Base-by-base conservation (phyloP, 306 rosid genomes). In the Parietaria judaica region DNA sequence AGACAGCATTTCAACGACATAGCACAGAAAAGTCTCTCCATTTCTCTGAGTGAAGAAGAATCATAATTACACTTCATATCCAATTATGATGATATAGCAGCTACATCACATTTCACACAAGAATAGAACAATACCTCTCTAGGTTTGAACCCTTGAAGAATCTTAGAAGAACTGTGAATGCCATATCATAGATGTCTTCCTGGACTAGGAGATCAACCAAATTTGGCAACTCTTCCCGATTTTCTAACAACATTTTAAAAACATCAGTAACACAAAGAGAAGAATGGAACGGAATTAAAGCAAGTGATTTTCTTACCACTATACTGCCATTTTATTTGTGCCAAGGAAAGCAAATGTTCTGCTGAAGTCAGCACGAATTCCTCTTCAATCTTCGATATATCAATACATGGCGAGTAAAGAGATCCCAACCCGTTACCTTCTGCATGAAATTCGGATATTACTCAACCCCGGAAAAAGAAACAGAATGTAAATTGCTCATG, bases 301-400 rank as follows among this genome's bases (percentile, higher is more conserved):
- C 36, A 54, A 31, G 56, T 34, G 14, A 23, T 54, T 65, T 69
- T 49, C 31, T 85, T 79, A 85, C 98, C 96, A 61, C 86, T 65
- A 71, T 66, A 84, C 67, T 80, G 69, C 86, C 86, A 80, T 66
- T 79, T 86, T 58, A 88, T 79, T 72, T 88, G 81, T 74, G 76
- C 81, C 54, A 83, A 57, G 1, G 94, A 83, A 61, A 92, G 95
- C 74, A 75, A 74, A 81, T 82, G 84, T 74, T 88, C 96, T 39
- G 96, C 96, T 16, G 88, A 88, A 37, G 96, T 78, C 61, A 92
- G 86, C 66, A 86, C 80, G 79, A 71, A 88, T 70, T 92, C 96
- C 13, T 86, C 67, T 79, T 92, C 95, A 54, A 92, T 86, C 70
- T 80, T 80, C 80, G 86, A 84, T 6, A 88, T 72, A 76, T 80